Conservation (phyloP, 1,139 yeast species). For the Nakaseomyces uthaithaninus region DNA sequence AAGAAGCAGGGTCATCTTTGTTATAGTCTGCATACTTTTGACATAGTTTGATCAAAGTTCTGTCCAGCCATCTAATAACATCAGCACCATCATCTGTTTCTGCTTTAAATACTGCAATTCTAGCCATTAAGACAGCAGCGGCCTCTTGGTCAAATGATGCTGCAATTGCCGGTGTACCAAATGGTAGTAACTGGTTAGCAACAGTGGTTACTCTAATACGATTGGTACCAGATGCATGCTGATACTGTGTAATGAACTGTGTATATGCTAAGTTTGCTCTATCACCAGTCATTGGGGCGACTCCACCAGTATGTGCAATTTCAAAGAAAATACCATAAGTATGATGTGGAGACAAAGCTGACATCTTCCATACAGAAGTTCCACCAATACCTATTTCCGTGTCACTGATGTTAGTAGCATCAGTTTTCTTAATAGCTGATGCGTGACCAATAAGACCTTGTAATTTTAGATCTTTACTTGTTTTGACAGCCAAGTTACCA, state of each 20-base stretch:
- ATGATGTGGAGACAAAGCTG: constrained; percentile 77
- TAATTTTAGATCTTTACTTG: constrained; percentile 81
- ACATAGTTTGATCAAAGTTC: constrained; percentile 75
- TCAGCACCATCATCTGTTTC: constrained; percentile 72
- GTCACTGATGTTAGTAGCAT: constrained; percentile 70
- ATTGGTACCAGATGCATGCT: constrained; percentile 73
- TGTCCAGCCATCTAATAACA: constrained; percentile 78
- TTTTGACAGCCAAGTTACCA: constrained; percentile 77
- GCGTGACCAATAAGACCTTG: constrained; percentile 95
- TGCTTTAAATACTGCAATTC: constrained; percentile 85
- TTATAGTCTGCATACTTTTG: constrained; percentile 81
- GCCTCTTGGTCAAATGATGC: constrained; percentile 95
- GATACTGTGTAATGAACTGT: constrained; percentile 71
- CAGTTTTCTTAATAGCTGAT: constrained; percentile 55
- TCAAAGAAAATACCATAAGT: constrained; percentile 86
- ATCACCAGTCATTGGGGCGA: constrained; percentile 29
- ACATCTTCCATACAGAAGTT: constrained; percentile 78
- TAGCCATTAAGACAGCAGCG: constrained; percentile 92
- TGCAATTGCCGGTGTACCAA: constrained; percentile 45
- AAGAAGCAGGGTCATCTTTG: constrained; percentile 67
- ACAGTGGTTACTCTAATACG: constrained; percentile 90
- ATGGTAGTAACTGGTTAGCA: constrained; percentile 51
- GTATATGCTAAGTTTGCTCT: constrained; percentile 33
- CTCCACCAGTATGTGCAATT: constrained; percentile 47
- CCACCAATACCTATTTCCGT: constrained; percentile 92